phyloP scores from a whole-genome alignment of 1,284 basidiomycete species.

The Fomitopsis schrenkii region DNA sequence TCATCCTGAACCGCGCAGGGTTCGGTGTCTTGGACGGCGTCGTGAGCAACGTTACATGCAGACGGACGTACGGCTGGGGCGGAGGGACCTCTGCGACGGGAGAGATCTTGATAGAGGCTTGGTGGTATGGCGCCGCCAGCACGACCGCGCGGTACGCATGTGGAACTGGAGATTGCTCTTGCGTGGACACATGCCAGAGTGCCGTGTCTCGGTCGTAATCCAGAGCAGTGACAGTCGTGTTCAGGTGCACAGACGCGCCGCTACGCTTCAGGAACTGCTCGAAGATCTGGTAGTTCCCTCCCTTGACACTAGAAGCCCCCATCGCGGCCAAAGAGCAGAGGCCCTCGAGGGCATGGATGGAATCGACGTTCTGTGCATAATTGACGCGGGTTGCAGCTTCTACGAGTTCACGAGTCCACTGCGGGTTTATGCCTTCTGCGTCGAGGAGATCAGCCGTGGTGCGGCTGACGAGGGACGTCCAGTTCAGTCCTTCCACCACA shows the following conservation, averaged over 20 bases:
- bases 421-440: slow-evolving; percentile 49
- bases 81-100: slow-evolving; percentile 44
- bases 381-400: slow-evolving; percentile 87
- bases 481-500: slow-evolving; percentile 50
- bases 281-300: slow-evolving; percentile 88
- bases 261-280: slow-evolving; percentile 75
- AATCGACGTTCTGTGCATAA: slow-evolving; percentile 77
- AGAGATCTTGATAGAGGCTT: slow-evolving; percentile 51
- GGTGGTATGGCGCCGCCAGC: slow-evolving; percentile 74
- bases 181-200: slow-evolving; percentile 34
- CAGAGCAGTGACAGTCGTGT: slow-evolving; percentile 59
- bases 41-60: slow-evolving; percentile 89
- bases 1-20: slow-evolving; percentile 70
- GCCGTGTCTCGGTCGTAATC: slow-evolving; percentile 38
- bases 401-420: slow-evolving; percentile 75
- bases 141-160: slow-evolving; percentile 61
- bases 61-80: slow-evolving; percentile 70
- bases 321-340: slow-evolving; percentile 70
- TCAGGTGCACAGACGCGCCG: slow-evolving; percentile 63
- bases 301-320: slow-evolving; percentile 64
- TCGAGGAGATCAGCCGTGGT: slow-evolving; percentile 61
- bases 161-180: slow-evolving; percentile 5
- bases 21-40: slow-evolving; percentile 66
- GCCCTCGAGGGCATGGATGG: slow-evolving; percentile 82
- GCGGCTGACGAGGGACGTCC: slow-evolving; percentile 46